Evolutionary conservation across 2,329 filamentous ascomycete species (phyloP).

Genomic region (Plenodomus tracheiphilus): DNA sequence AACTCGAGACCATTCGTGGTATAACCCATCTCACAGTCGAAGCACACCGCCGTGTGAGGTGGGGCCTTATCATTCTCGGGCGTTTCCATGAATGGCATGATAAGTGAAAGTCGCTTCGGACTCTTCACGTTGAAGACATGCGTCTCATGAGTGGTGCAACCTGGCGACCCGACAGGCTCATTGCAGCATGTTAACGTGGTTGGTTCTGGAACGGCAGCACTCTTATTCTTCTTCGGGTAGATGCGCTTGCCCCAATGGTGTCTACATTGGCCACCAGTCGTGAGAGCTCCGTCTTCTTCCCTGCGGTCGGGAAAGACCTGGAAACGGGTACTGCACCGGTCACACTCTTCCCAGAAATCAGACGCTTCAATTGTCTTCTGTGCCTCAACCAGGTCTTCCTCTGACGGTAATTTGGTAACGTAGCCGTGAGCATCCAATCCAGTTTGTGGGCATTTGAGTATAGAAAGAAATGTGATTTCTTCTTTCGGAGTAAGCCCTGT

Average conservation of each 20-base stretch:
- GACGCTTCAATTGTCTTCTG: constrained; percentile 66
- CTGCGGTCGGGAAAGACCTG: constrained; percentile 89
- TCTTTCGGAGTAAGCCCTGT: constrained; percentile 71
- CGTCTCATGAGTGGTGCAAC: constrained; percentile 70
- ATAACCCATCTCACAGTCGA: constrained; percentile 98
- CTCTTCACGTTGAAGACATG: constrained; percentile 90
- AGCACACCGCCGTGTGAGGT: constrained; percentile 67
- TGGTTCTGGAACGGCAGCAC: constrained; percentile 53
- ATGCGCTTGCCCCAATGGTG: constrained; percentile 78
- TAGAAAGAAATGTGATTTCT: constrained; percentile 55
- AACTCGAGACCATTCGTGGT: constrained; percentile 87
- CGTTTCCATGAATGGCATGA: constrained; percentile 80
- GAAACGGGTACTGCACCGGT: constrained; percentile 83
- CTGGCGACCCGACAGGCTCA: constrained; percentile 72
- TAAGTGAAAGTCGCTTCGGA: constrained; percentile 71
- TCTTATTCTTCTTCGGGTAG: constrained; percentile 54
- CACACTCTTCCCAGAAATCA: constrained; percentile 83
- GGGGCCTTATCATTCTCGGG: constrained; percentile 61
- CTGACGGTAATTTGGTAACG: constrained; percentile 67
- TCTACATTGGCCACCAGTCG: constrained; percentile 75
- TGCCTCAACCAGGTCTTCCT: constrained; percentile 68
- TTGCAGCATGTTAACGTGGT: constrained; percentile 79
- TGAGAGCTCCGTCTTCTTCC: constrained; percentile 72
- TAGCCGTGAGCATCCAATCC: constrained; percentile 74
- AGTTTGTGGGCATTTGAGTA: constrained; percentile 65